Evolutionary conservation across 805 yeast genomes (phyloP).

Genomic region (Cyberlindnera americana): DNA sequence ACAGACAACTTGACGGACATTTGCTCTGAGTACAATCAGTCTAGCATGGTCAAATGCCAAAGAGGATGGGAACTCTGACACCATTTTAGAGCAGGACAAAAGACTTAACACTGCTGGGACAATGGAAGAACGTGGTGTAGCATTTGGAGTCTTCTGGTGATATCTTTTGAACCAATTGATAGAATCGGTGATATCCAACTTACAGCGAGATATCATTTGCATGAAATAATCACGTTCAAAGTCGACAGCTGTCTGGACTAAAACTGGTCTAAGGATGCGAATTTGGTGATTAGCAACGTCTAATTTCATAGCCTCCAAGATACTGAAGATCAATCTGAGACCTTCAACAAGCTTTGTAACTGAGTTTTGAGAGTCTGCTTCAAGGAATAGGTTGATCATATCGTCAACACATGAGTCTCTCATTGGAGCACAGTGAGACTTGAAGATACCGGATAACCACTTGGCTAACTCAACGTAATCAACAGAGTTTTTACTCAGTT

Average conservation of each 20-base stretch:
- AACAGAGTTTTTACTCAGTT: slow-evolving; percentile 64
- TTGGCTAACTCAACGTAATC: slow-evolving; percentile 66
- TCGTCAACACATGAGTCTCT: slow-evolving; percentile 86
- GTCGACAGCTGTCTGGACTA: slow-evolving; percentile 82
- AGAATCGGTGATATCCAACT: slow-evolving; percentile 28
- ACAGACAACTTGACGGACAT: slow-evolving; percentile 80
- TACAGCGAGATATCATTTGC: slow-evolving; percentile 56
- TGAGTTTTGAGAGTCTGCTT: slow-evolving; percentile 33
- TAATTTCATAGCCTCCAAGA: slow-evolving; percentile 89
- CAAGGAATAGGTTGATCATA: slow-evolving; percentile 49
- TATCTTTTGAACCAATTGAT: slow-evolving; percentile 25
- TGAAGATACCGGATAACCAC: slow-evolving; percentile 76
- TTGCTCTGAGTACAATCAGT: slow-evolving; percentile 73
- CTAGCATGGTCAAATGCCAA: slow-evolving; percentile 83
- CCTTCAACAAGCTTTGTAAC: slow-evolving; percentile 64
- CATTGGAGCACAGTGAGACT: slow-evolving; percentile 94
- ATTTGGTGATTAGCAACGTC: slow-evolving; percentile 96
- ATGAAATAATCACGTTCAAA: slow-evolving; percentile 81
- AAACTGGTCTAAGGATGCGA: slow-evolving; percentile 74
- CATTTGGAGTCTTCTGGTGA: slow-evolving; percentile 9
- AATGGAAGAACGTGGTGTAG: slow-evolving; percentile 36
- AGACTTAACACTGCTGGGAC: slow-evolving; percentile 56
- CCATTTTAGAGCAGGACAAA: slow-evolving; percentile 76
- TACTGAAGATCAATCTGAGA: slow-evolving; percentile 69
- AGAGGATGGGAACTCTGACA: slow-evolving; percentile 77